A percentile compares a stretch with the other conserved stretches of the same genome.
Evolutionary conservation across 805 yeast species (phyloP).

Genomic region (Wickerhamiella cacticola): DNA sequence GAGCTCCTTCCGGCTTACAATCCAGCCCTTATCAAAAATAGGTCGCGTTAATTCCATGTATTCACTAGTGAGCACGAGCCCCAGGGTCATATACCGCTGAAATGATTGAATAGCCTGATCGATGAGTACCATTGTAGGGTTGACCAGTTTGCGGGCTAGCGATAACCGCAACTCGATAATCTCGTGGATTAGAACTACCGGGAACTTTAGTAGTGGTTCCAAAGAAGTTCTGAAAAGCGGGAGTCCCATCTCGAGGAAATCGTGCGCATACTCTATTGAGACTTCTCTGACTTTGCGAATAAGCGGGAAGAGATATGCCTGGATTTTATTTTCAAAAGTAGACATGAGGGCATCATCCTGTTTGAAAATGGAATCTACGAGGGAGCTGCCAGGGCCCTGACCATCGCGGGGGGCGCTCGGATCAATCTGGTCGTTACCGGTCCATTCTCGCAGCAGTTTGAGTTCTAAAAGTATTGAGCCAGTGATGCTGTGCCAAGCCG

Average conservation of each 20-base stretch:
- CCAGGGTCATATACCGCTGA: conserved; percentile 59
- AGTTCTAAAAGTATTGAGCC: conserved; percentile 54
- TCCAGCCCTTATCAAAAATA: conserved; percentile 55
- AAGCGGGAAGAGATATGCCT: conserved; percentile 66
- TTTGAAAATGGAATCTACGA: conserved; percentile 74
- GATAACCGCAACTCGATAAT: conserved; percentile 58
- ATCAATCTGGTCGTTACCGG: conserved; percentile 70
- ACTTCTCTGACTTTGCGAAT: conserved; percentile 68
- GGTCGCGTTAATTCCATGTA: conserved; percentile 42
- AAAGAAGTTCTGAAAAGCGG: conserved; percentile 51
- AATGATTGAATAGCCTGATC: conserved; percentile 88
- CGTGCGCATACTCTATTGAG: conserved; percentile 46
- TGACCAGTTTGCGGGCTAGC: conserved; percentile 65
- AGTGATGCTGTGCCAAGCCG: conserved; percentile 72
- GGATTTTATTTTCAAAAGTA: conserved; percentile 59
- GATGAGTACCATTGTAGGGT: conserved; percentile 90
- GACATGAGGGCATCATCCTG: conserved; percentile 35
- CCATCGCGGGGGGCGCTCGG: conserved; percentile 35
- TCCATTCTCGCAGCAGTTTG: conserved; percentile 57
- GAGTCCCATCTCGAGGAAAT: conserved; percentile 51
- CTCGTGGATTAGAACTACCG: conserved; percentile 67
- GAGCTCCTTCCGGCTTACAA: conserved; percentile 51
- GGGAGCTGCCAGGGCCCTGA: conserved; percentile 47
- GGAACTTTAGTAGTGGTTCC: conserved; percentile 57
- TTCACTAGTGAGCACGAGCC: conserved; percentile 61